Base-by-base conservation (phyloP, 768 basidiomycete genomes). In the Rhizopogon vulgaris region DNA sequence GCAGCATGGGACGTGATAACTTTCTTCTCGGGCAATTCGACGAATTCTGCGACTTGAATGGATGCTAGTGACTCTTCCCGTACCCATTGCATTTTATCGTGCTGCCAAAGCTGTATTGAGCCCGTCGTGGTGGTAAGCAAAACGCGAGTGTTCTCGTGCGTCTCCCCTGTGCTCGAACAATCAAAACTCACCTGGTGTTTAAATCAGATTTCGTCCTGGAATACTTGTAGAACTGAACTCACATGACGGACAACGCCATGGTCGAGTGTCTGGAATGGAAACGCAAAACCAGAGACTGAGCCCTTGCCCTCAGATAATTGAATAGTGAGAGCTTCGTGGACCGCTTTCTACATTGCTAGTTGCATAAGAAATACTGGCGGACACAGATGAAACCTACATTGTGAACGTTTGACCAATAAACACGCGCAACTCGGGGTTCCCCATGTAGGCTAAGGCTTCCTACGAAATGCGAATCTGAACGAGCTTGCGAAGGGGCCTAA, bases 41-140 rank as follows among this genome's bases (percentile, higher is more conserved):
- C 78, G 52, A 93, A 82, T 48, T 83, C 79, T 1, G 84, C 83
- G 0, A 78, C 76, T 22, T 75, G 68, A 45, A 90, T 75, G 2
- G 79, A 73, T 0, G 89, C 72, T 9, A 95, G 73, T 1, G 80
- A 77, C 63, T 97, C 94, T 62, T 95, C 93, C 43, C 93, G 76
- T 0, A 78, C 79, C 91, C 92, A 95, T 27, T 77, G 73, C 27
- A 81, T 69, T 34, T 72, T 61, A 27, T 80, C 72, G 22, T 78
- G 75, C 42, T 80, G 71, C 87, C 90, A 90, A 8, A 86, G 68
- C 58, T 93, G 87, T 25, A 94, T 60, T 4, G 88, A 74, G 9
- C 90, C 91, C 2, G 86, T 85, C n/a, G 80, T 78, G 0, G 88
- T 88, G 1, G 84, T 83, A 17, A 91, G 50, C 17, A 83, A 63